Base-by-base conservation (phyloP, 75 land plant species). In the Isoetes taiwanensis region DNA sequence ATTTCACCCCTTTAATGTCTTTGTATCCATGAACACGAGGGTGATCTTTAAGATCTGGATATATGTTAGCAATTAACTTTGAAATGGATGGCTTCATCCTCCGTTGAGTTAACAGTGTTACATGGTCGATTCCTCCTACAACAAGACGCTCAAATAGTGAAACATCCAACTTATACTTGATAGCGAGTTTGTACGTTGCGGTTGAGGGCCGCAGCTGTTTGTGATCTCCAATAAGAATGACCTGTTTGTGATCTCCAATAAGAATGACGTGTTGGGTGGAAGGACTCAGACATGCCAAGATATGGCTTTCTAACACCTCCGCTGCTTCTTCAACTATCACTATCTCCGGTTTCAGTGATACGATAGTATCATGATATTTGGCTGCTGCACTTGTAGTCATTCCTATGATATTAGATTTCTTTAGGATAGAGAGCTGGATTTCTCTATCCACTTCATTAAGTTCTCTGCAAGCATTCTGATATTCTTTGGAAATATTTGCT, bases 271-370 rank as follows among this genome's bases (percentile, higher is more conserved):
- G 74, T 52, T 70, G 54, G 1, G 54, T 64, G 26, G 28, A 37
- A 1, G 74, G 34, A 28, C 38, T 72, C 0, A 74, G 23, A 43
- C 76, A 64, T 26, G 76, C 77, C 1, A 74, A 40, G 16, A 74
- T 41, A 32, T 74, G 75, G n/a, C 65, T 57, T 30, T 74, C 77
- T 28, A 71, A 32, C 10, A 74, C 57, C 32, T 74, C 74, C 6
- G 75, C 76, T 9, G 76, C 76, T 42, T 74, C 76, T 53, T 74
- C 76, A 30, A 74, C 68, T 9, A 74, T 32, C 41, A 74, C 46
- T 11, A 74, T 43, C 32, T 64, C 63, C 14, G 71, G 41, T 12
- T 54, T 23, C 25, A 68, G 43, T 23, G 48, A 32, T 3, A 1
- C 34, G 10, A 68, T 26, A 14, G 55, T 66, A 6, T 67, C 42